Percentiles rank a stretch among this genome's conserved stretches.
Conservation (phyloP, 2,329 filamentous ascomycete species). For the Colletotrichum tanaceti region DNA sequence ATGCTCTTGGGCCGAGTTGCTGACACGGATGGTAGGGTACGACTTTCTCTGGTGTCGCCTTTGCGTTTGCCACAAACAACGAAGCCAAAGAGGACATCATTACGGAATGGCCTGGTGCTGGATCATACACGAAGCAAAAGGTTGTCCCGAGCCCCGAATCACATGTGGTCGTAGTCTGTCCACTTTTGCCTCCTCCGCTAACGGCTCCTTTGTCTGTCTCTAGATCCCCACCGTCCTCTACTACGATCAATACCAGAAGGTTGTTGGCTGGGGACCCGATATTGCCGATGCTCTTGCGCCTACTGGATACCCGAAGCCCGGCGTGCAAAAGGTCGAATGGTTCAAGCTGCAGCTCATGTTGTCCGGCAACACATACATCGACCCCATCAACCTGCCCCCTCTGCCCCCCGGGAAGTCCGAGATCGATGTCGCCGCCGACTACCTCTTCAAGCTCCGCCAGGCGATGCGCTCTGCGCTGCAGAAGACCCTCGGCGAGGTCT, state of each 20-base stretch:
- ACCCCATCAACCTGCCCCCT: slow-evolving; percentile 97
- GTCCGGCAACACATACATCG: slow-evolving; percentile 98
- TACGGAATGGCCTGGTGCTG: slow-evolving; percentile 97
- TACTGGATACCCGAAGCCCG: slow-evolving; percentile 96
- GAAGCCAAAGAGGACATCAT: slow-evolving; percentile 99
- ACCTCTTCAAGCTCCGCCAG: slow-evolving; percentile 96
- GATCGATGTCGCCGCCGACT: slow-evolving; percentile 99
- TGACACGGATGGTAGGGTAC: slow-evolving; percentile 73
- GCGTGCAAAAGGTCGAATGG: slow-evolving; percentile 99
- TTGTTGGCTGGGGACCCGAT: slow-evolving; percentile 99
- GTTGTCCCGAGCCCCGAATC: slow-evolving; percentile 57
- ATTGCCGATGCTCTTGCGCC: slow-evolving; percentile 96
- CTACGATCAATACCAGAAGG: slow-evolving; percentile 99
- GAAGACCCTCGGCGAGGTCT: slow-evolving; percentile 96
- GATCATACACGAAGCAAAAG: slow-evolving; percentile 99
- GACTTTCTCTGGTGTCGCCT: slow-evolving; percentile 97
- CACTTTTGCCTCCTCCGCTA: not conserved
- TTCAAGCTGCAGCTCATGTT: slow-evolving; percentile 99
- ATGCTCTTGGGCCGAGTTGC: slow-evolving; percentile 12
- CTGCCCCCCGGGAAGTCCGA: slow-evolving; percentile 98
- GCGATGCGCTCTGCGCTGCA: slow-evolving; percentile 96
- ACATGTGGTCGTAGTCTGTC: not conserved
- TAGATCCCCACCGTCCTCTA: slow-evolving; percentile 99
- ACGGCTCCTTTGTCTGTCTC: slow-evolving; percentile 4
- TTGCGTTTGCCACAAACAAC: slow-evolving; percentile 96